A percentile compares a stretch with the other conserved stretches of the same genome.
Evolutionary conservation across 2,329 filamentous ascomycete species (phyloP).

Genomic region (Furcasterigmium sp.): DNA sequence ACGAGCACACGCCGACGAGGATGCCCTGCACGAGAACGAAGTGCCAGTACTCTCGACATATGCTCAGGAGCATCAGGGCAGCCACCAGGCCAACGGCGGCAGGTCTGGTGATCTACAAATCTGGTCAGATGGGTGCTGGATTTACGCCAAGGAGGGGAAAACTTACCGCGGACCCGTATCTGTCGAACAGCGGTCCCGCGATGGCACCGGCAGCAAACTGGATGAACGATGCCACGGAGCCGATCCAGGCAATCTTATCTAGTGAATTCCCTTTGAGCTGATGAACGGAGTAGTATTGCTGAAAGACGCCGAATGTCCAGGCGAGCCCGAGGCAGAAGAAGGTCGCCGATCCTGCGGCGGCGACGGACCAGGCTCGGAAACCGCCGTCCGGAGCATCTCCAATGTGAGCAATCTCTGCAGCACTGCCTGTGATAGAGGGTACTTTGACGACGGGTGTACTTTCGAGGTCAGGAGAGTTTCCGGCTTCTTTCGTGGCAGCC

Average conservation of each 20-base stretch:
- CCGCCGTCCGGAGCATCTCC: slow-evolving; percentile 15
- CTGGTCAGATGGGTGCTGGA: background rate
- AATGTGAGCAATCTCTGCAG: background rate
- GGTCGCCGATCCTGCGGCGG: slow-evolving; percentile 16
- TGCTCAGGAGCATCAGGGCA: slow-evolving; percentile 35
- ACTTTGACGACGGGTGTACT: too few relatives aligned
- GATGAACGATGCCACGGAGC: slow-evolving; percentile 23
- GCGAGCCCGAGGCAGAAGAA: slow-evolving; percentile 27
- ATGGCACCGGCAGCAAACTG: slow-evolving; percentile 20
- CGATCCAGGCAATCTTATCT: slow-evolving; percentile 29
- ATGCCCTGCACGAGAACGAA: slow-evolving; percentile 46
- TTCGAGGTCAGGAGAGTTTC: too few relatives aligned
- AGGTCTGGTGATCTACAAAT: slow-evolving; percentile 21
- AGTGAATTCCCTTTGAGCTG: slow-evolving; percentile 18
- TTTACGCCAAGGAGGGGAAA: background rate
- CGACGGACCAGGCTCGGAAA: slow-evolving; percentile 22
- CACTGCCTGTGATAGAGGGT: too few relatives aligned
- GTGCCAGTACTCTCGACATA: slow-evolving; percentile 43
- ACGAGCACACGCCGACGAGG: slow-evolving; percentile 32
- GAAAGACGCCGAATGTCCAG: slow-evolving; percentile 31
- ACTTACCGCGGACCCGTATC: slow-evolving; percentile 28
- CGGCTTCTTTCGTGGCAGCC: too few relatives aligned
- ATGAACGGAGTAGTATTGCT: slow-evolving; percentile 24
- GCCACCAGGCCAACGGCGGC: slow-evolving; percentile 27
- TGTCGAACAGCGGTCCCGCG: slow-evolving; percentile 28